Evolutionary conservation across 2,329 filamentous ascomycete genomes (phyloP).

Genomic region (Colletotrichum limetticola): DNA sequence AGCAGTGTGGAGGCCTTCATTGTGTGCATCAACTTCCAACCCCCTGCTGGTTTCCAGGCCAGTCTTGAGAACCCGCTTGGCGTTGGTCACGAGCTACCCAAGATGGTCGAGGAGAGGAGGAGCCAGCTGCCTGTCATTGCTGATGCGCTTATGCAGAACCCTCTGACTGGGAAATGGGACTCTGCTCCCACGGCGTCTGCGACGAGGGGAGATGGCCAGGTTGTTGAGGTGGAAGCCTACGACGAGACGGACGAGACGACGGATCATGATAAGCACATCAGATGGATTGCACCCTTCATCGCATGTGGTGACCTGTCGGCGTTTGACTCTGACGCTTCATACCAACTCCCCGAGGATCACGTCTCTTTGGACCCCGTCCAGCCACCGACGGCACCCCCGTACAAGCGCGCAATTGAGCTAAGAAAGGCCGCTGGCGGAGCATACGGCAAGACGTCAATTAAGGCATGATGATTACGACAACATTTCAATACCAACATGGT

Average conservation of each 20-base stretch:
- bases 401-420: slow-evolving; percentile 90
- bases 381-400: slow-evolving; percentile 94
- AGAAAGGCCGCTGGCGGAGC: slow-evolving; percentile 80
- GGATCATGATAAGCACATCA: slow-evolving; percentile 51
- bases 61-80: slow-evolving; percentile 82
- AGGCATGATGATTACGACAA: slow-evolving; percentile 35
- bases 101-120: slow-evolving; percentile 58
- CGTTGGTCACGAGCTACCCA: slow-evolving; percentile 64
- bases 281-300: slow-evolving; percentile 95
- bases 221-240: slow-evolving; percentile 41
- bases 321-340: slow-evolving; percentile 96
- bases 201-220: not conserved
- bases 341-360: slow-evolving; percentile 86
- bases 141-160: slow-evolving; percentile 57
- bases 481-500: not conserved
- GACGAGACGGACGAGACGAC: slow-evolving; percentile 42
- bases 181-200: slow-evolving; percentile 11
- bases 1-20: slow-evolving; percentile 98
- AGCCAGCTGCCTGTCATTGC: slow-evolving; percentile 53
- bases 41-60: slow-evolving; percentile 79
- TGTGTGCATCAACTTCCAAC: slow-evolving; percentile 89
- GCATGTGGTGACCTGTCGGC: slow-evolving; percentile 96
- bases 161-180: slow-evolving; percentile 55
- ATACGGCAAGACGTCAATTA: slow-evolving; percentile 74
- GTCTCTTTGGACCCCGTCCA: slow-evolving; percentile 92